phyloP scores from a whole-genome alignment of 2,329 filamentous ascomycete genomes.

The Fusarium albidum region DNA sequence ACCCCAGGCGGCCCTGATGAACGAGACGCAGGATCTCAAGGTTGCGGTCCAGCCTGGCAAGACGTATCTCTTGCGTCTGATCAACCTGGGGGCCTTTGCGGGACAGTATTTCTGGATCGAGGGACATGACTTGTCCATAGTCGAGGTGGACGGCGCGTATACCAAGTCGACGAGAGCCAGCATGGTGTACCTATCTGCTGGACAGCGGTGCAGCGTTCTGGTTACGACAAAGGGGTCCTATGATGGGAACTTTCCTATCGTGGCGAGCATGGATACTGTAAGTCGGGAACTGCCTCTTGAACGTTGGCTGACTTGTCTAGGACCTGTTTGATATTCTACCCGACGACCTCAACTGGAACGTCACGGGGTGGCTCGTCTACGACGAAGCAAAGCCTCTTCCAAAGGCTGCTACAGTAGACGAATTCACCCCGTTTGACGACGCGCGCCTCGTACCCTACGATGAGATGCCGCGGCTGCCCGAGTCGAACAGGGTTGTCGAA shows the following conservation, averaged over 20 bases:
- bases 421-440: constrained; percentile 77
- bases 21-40: constrained; percentile 70
- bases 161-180: constrained; percentile 65
- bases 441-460: constrained; percentile 75
- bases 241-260: constrained; percentile 70
- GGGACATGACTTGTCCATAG: constrained; percentile 71
- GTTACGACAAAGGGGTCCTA: constrained; percentile 69
- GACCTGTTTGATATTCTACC: constrained; percentile 75
- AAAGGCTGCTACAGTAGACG: constrained; percentile 62
- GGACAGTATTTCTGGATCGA: constrained; percentile 73
- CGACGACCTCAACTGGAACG: constrained; percentile 71
- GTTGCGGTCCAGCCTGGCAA: constrained; percentile 69
- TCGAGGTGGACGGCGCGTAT: constrained; percentile 79
- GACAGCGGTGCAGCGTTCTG: constrained; percentile 71
- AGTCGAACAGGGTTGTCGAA: constrained; percentile 69
- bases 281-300: constrained; percentile 18
- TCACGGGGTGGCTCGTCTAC: constrained; percentile 71
- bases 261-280: constrained; percentile 74
- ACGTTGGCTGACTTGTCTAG: constrained; percentile 43
- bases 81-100: constrained; percentile 78
- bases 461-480: constrained; percentile 63
- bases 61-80: constrained; percentile 53
- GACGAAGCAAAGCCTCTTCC: constrained; percentile 56
- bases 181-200: constrained; percentile 72
- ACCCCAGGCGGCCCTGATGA: constrained; percentile 73